Evolutionary conservation across 2,329 filamentous ascomycete species (phyloP).

Genomic region (Cladosporium sp.): DNA sequence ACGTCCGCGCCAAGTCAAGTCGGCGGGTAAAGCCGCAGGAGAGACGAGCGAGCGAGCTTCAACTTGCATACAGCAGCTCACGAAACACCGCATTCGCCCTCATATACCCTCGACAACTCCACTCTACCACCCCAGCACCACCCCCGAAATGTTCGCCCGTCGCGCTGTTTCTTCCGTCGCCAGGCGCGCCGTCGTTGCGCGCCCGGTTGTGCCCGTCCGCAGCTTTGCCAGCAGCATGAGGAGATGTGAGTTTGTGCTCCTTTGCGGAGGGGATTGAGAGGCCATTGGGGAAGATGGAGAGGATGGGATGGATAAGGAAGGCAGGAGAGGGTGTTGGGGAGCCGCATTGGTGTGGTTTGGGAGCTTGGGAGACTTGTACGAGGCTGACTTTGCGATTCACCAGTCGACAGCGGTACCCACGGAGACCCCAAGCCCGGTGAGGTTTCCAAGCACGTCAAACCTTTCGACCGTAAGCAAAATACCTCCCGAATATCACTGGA

Average conservation of each 20-base stretch:
- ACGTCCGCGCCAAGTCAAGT: not conserved
- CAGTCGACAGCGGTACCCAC: constrained; percentile 19
- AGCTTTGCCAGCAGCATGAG: constrained; percentile 47
- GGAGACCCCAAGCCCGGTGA: constrained; percentile 40
- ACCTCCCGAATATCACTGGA: not conserved
- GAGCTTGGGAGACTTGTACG: constrained; percentile 30
- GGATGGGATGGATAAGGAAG: not conserved
- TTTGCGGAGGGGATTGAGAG: not conserved
- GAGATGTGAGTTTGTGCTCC: constrained; percentile 43
- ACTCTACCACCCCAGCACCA: constrained; percentile 22
- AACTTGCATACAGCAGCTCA: constrained; percentile 2
- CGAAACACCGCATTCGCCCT: not conserved
- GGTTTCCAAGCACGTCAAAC: constrained; percentile 43
- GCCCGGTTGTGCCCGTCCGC: constrained; percentile 41
- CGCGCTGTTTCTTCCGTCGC: constrained; percentile 51
- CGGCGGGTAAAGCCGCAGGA: not conserved
- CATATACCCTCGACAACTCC: constrained; percentile 5
- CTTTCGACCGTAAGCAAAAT: constrained; percentile 44
- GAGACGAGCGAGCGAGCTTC: constrained; percentile 10
- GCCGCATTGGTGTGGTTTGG: constrained; percentile 20
- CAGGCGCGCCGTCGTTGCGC: constrained; percentile 45
- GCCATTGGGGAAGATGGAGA: not conserved
- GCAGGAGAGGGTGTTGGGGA: not conserved
- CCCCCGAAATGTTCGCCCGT: constrained; percentile 45
- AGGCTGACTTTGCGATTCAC: constrained; percentile 23